A percentile compares a stretch with the other conserved stretches of the same genome.
Evolutionary conservation across 108 stramenopile genomes (phyloP).

Genomic region (Skeletonema grethae): DNA sequence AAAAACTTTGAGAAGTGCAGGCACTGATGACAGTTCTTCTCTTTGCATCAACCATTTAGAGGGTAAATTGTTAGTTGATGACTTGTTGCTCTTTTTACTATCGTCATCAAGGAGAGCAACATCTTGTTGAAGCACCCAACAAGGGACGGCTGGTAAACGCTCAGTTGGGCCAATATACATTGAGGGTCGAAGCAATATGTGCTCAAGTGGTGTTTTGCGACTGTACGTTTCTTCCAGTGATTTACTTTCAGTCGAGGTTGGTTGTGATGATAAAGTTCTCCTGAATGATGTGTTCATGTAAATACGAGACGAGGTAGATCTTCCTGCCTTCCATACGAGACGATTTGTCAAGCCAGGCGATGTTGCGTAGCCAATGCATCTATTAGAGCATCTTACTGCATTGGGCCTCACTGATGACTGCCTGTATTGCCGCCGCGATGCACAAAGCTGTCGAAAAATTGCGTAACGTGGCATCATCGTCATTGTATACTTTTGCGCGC

Average conservation of each 20-base stretch:
- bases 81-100: not conserved
- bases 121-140: slow-evolving; percentile 81
- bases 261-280: not conserved
- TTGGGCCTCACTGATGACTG: not conserved
- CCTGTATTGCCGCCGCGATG: not conserved
- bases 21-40: slow-evolving; percentile 33
- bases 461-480: slow-evolving; percentile 1
- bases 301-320: not conserved
- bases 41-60: slow-evolving; percentile 34
- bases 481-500: not conserved
- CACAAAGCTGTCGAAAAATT: not conserved
- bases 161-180: slow-evolving; percentile 73
- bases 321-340: not conserved
- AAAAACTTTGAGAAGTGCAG: slow-evolving; percentile 84
- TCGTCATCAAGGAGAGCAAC: not conserved
- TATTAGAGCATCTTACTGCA: not conserved
- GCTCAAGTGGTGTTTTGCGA: slow-evolving; percentile 67
- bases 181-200: slow-evolving; percentile 67
- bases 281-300: not conserved
- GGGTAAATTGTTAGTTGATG: not conserved
- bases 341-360: not conserved
- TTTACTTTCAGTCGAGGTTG: not conserved
- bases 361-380: not conserved
- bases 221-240: slow-evolving; percentile 56
- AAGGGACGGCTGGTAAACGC: slow-evolving; percentile 53